Percentiles rank a stretch among this genome's conserved stretches.
Evolutionary conservation across 306 rosid genomes (phyloP).

Genomic region (Senna siamea): DNA sequence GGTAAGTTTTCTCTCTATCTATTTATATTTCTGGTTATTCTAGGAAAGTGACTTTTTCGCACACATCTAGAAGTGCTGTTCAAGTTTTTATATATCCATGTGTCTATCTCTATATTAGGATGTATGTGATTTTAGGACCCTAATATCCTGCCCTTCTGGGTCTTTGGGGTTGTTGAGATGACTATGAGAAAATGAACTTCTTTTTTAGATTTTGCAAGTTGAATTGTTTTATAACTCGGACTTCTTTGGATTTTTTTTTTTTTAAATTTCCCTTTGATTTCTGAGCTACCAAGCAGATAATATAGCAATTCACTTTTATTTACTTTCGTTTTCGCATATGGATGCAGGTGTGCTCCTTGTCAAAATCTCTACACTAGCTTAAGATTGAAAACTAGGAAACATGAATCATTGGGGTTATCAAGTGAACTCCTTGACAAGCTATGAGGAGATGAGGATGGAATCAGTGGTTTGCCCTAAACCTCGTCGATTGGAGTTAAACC

Average conservation of each 20-base stretch:
- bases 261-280: background rate
- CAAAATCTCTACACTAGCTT: constrained; percentile 35
- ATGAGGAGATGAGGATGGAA: constrained; percentile 67
- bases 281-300: background rate
- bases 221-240: no score
- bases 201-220: background rate
- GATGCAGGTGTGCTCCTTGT: constrained; percentile 49
- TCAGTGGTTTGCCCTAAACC: constrained; percentile 88
- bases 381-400: constrained; percentile 25
- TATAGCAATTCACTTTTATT: background rate
- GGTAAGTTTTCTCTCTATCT: no score
- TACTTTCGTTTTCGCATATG: constrained; percentile 8
- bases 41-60: no score
- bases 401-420: constrained; percentile 65
- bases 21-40: no score
- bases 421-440: constrained; percentile 61
- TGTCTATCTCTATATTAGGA: no score
- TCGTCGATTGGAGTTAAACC: constrained; percentile 58
- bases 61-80: no score
- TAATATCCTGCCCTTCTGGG: background rate
- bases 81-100: no score
- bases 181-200: background rate
- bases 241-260: no score
- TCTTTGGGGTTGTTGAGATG: background rate
- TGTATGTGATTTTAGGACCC: constrained; percentile 3